phyloP scores from a whole-genome alignment of 1,139 yeast species.

The Blastobotrys persicus region DNA sequence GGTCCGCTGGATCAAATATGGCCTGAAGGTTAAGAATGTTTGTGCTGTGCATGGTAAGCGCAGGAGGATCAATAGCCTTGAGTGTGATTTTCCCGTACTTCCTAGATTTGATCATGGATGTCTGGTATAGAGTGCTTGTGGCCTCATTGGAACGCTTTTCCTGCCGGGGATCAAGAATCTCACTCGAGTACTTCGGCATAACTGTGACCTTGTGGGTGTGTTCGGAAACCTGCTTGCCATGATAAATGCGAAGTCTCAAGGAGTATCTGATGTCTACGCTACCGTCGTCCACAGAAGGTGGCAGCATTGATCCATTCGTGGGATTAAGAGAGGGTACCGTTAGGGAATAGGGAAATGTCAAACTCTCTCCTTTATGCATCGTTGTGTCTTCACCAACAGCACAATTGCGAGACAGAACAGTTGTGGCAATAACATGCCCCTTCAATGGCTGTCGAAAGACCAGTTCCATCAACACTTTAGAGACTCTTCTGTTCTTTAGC shows the following conservation, averaged over 20 bases:
- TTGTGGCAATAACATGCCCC: background rate
- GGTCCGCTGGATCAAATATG: background rate
- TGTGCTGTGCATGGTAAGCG: background rate
- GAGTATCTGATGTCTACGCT: background rate
- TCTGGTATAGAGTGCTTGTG: background rate
- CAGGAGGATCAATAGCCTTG: background rate
- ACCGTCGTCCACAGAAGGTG: constrained; percentile 1
- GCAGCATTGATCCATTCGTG: background rate
- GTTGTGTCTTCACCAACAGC: background rate
- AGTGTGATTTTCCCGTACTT: background rate
- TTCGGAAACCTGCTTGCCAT: background rate
- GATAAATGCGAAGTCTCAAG: background rate
- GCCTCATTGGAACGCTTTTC: background rate
- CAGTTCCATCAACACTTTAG: background rate
- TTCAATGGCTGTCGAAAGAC: constrained; percentile 2
- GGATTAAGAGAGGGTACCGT: background rate
- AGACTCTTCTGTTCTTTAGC: background rate
- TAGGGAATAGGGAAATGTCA: background rate
- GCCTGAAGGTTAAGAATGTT: background rate
- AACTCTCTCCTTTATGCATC: background rate
- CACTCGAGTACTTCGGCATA: background rate
- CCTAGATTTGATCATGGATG: background rate
- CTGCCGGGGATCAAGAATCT: background rate
- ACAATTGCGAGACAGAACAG: background rate
- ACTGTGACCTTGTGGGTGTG: background rate